Percentiles rank a stretch among this genome's conserved stretches.
These are phyloP conservation scores for Aspergillus indologenus DNA, from an alignment of 495 filamentous ascomycete genomes.

Conservation along the genomic window DNA sequence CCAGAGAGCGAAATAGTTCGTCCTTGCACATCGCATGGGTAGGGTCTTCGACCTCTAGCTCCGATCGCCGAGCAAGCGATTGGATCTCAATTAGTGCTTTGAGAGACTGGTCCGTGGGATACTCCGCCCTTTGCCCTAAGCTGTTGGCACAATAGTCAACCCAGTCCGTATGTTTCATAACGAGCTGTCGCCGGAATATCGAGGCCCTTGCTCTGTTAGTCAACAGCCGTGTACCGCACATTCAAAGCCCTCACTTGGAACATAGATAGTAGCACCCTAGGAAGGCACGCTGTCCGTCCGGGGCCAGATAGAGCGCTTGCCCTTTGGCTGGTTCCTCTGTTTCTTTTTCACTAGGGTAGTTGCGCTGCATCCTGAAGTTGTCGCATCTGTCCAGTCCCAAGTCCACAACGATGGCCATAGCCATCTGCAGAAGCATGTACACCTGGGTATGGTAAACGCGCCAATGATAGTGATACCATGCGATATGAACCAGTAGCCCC, in stretches of 20 bases:
- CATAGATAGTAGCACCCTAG: constrained; percentile 8
- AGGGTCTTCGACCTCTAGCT: too few relatives aligned
- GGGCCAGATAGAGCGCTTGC: neutral
- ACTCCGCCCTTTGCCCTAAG: neutral
- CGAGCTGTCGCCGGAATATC: constrained; percentile 6
- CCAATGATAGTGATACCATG: constrained; percentile 16
- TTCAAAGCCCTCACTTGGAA: neutral
- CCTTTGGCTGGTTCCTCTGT: neutral
- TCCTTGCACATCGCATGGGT: too few relatives aligned
- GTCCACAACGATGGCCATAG: neutral
- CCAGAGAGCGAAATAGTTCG: too few relatives aligned
- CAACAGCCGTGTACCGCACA: neutral
- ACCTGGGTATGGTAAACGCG: constrained; percentile 6
- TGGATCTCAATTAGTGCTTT: neutral
- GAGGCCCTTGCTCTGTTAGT: constrained; percentile 8
- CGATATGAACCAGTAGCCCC: constrained; percentile 14
- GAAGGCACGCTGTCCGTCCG: constrained; percentile 3
- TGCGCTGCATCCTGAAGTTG: neutral
- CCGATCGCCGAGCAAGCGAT: neutral
- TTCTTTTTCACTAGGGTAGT: neutral
- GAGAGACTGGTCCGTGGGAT: constrained; percentile 3
- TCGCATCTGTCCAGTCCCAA: constrained; percentile 1
- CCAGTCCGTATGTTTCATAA: constrained; percentile 7
- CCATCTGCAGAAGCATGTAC: constrained; percentile 10
- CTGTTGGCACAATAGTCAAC: neutral